Percentiles rank a stretch among this genome's conserved stretches.
Evolutionary conservation across 129 eudicot species (phyloP).

Genomic region (Lonicera japonica): DNA sequence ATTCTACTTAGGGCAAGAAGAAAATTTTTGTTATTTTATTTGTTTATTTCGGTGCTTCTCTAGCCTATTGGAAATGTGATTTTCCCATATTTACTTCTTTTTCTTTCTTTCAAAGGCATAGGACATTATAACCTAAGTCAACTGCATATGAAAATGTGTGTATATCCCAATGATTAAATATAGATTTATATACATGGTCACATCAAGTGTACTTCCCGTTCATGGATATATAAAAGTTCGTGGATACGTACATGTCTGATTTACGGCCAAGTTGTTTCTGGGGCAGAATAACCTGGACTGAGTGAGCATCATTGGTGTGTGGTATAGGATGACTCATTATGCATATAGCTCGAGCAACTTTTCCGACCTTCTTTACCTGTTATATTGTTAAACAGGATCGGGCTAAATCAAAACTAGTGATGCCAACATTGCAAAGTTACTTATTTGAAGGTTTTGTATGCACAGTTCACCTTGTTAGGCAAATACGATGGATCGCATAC

Average conservation of each 20-base stretch:
- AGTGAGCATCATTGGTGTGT: conserved; percentile 55
- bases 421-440: not conserved
- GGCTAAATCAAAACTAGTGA: conserved; percentile 1
- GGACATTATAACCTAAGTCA: no score
- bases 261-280: conserved; percentile 66
- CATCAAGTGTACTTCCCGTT: no score
- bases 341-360: conserved; percentile 75
- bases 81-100: no score
- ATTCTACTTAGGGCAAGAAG: no score
- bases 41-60: no score
- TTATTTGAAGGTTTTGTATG: not conserved
- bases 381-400: conserved; percentile 12
- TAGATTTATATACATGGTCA: no score
- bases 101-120: no score
- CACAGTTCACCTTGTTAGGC: conserved; percentile 42
- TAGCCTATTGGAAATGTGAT: no score
- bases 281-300: conserved; percentile 61
- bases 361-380: conserved; percentile 58
- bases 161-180: no score
- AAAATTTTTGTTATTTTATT: no score
- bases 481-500: conserved; percentile 64
- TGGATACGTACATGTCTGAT: conserved; percentile 61
- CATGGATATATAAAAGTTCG: no score
- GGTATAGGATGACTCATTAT: conserved; percentile 68
- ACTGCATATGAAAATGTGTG: no score